phyloP scores from a whole-genome alignment of 192 early-diverging fungal genomes.

The Martensiomyces pterosporus region DNA sequence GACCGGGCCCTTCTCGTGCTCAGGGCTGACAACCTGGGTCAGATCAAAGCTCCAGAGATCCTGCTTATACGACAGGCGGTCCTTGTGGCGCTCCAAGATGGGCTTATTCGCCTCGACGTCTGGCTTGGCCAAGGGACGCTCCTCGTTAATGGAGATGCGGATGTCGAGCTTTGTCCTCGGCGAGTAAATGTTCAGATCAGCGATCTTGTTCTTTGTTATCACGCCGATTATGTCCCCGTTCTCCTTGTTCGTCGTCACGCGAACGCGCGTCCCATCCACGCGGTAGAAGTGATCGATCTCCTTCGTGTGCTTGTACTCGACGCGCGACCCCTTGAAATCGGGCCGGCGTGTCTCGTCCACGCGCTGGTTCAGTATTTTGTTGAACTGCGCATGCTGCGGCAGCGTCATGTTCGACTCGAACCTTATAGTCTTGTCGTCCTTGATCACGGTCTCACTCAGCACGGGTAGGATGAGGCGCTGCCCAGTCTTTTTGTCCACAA shows the following conservation, averaged over 20 bases:
- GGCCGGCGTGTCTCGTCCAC: constrained; percentile 53
- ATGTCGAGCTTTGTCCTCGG: constrained; percentile 79
- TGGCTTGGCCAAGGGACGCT: constrained; percentile 44
- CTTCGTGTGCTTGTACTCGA: constrained; percentile 69
- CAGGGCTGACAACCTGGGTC: constrained; percentile 70
- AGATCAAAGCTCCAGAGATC: constrained; percentile 82
- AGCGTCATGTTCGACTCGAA: constrained; percentile 87
- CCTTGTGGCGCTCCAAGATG: constrained; percentile 72
- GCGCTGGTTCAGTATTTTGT: constrained; percentile 71
- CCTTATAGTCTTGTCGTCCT: constrained; percentile 34
- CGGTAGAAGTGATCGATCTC: constrained; percentile 70
- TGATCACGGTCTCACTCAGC: constrained; percentile 54
- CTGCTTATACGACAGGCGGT: constrained; percentile 82
- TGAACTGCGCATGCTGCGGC: constrained; percentile 83
- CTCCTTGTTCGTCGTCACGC: constrained; percentile 66
- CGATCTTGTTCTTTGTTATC: constrained; percentile 74
- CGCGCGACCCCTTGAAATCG: constrained; percentile 50
- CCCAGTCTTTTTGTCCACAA: constrained; percentile 64
- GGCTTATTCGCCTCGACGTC: constrained; percentile 49
- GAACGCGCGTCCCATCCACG: constrained; percentile 41
- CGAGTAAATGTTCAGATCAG: constrained; percentile 80
- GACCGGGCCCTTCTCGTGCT: constrained; percentile 27
- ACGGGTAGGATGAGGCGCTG: constrained; percentile 63
- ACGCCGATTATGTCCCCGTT: constrained; percentile 54
- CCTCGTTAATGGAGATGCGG: constrained; percentile 80